A percentile compares a stretch with the other conserved stretches of the same genome.
phyloP scores from a whole-genome alignment of 805 yeast species.

The Ogataea thermomethanolica region DNA sequence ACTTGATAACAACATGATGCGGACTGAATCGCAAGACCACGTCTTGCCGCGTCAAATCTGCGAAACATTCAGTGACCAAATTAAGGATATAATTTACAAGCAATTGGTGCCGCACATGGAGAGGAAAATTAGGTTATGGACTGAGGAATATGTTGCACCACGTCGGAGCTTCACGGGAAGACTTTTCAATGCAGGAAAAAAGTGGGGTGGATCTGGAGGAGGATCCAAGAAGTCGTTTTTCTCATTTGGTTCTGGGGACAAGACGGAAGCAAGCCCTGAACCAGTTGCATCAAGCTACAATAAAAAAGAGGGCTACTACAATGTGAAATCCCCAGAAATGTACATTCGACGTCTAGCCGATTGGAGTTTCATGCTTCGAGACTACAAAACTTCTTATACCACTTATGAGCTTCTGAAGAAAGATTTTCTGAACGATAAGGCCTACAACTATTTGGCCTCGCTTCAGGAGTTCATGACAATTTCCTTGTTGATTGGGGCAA shows the following conservation, averaged over 20 bases:
- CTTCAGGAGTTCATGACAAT: slow-evolving; percentile 86
- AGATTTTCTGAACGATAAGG: slow-evolving; percentile 73
- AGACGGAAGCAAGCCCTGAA: slow-evolving; percentile 4
- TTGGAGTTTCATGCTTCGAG: slow-evolving; percentile 87
- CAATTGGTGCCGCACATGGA: slow-evolving; percentile 81
- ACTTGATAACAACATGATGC: slow-evolving; percentile 45
- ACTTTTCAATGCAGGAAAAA: slow-evolving; percentile 58
- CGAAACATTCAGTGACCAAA: slow-evolving; percentile 33
- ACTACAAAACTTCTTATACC: slow-evolving; percentile 77
- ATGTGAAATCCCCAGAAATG: slow-evolving; percentile 64
- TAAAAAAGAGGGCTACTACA: slow-evolving; percentile 53
- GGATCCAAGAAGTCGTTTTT: slow-evolving; percentile 32
- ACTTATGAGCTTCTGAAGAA: slow-evolving; percentile 79
- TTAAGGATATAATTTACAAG: slow-evolving; percentile 47
- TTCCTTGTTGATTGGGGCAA: slow-evolving; percentile 59
- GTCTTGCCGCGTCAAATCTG: slow-evolving; percentile 17
- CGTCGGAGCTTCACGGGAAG: slow-evolving; percentile 73
- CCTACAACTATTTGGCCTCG: slow-evolving; percentile 78
- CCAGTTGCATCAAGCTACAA: slow-evolving; percentile 36
- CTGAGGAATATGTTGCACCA: slow-evolving; percentile 73
- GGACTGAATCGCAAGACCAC: slow-evolving; percentile 2
- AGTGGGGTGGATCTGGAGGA: slow-evolving; percentile 40
- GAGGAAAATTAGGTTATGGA: slow-evolving; percentile 75
- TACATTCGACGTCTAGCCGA: slow-evolving; percentile 81
- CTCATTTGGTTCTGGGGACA: slow-evolving; percentile 27